Evolutionary conservation across 2,329 filamentous ascomycete species (phyloP), one percentile per base, ranked within the genome.

Genomic region (Rugonectria rugulosa): DNA sequence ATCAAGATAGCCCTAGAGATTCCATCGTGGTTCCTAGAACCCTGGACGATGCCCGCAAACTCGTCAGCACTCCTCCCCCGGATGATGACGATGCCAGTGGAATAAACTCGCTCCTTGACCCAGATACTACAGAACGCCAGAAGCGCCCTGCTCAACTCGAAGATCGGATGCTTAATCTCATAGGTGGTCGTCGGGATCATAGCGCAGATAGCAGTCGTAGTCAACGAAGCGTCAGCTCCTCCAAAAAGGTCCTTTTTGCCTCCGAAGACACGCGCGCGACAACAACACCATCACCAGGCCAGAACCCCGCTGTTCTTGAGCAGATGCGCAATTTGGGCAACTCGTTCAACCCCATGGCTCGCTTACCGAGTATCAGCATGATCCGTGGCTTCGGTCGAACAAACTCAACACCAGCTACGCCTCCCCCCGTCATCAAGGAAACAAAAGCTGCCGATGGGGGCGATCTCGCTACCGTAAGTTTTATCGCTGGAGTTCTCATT

Each of bases 11-110:
- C 11, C 68, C 73, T 8, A 68, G 70, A 23, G 72, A 75, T 20
- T 77, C 82, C 14, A 81, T 87, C 3, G 75, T 86, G 6, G 81
- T 96, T 0, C 95, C 95, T 2, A 94, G 91, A 67, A 99, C 95
- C 2, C 79, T 99, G 0, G 95, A 97, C 65, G 95, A 99, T 68
- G 95, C 94, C 14, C 84, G 92, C 41, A 94, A 92, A 71, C 83
- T 99, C 10, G 90, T 99, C 60, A 90, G 87, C 67, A 90, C 89
- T 1, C 86, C 89, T 29, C 79, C 86, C 12, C 82, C 77, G 0
- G 85, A 87, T 3, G 86, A 88, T 31, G 84, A 87, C 31, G 84
- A 86, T 53, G 86, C 84, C 8, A 76, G 83, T 65, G 86, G 82
- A 31, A 76, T 81, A 34, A 83, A 79, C 62, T 81, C 82, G 2